Evolutionary conservation across 768 basidiomycete species (phyloP), one percentile per base, ranked within the genome.

Genomic region (Auricularia heimuer): DNA sequence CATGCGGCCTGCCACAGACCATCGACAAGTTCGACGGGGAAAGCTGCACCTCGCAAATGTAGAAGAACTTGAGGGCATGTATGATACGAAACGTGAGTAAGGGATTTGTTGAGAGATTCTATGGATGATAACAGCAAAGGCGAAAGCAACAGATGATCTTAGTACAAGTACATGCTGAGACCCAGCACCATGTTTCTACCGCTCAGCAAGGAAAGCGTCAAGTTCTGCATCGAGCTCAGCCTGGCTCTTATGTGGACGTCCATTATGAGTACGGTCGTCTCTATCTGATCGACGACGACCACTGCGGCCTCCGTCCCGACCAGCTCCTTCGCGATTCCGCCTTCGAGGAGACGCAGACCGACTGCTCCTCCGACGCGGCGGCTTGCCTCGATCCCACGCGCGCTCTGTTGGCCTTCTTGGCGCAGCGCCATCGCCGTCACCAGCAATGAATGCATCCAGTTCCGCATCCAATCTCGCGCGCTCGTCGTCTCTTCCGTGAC

Each of bases 201-300:
- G 54, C 8, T 35, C 56, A 4, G 56, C 39, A 34, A 68, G 58
- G 44, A 92, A 92, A 16, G 87, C 86, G 37, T 93, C 91, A 60
- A 93, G 77, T 70, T 94, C 91, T 61, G 87, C 89, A 67, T 94
- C 91, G 44, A 94, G 77, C 69, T 93, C 89, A 74, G 88, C 83
- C 71, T 86, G 85, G 0, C 84, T 89, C 74, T 84, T 85, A 65
- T 73, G 80, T 29, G 80, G 77, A 11, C 80, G 77, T 66, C 74
- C 71, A 65, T 65, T 73, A 29, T 29, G 29, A 72, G 65, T 78
- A 78, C 54, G 81, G 76, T 45, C 77, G 74, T 64, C 72, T 36
- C 64, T 61, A 54, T 35, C 29, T 36, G 21, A 36, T 29, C 65
- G 61, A 29, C 61, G 42, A 21, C 63, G 37, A 4, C 67, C 56